phyloP scores from a whole-genome alignment of 83 land plant genomes.

The Larix sibirica region DNA sequence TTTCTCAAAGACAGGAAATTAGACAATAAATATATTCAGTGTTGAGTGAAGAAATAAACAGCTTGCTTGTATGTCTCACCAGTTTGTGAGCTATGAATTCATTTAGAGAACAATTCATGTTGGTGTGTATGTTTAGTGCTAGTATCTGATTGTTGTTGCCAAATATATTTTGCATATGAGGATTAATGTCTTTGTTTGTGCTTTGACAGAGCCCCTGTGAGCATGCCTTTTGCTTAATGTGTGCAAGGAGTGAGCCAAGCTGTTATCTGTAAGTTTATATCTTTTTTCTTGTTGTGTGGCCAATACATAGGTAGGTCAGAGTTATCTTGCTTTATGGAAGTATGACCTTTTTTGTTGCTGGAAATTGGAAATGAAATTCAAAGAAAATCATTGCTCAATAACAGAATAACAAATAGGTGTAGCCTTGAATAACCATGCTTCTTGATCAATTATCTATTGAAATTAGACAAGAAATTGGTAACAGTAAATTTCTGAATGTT shows the following conservation, averaged over 20 bases:
- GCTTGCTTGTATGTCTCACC: neutral
- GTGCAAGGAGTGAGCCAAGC: conserved; percentile 73
- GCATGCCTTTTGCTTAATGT: conserved; percentile 73
- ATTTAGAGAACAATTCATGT: neutral
- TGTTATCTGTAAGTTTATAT: conserved; percentile 66
- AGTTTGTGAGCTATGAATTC: neutral
- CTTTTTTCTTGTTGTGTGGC: neutral
- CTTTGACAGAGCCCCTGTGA: conserved; percentile 73
- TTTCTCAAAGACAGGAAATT: neutral
- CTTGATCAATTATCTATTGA: neutral
- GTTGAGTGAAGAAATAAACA: neutral
- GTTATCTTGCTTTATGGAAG: neutral
- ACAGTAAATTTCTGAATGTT: neutral
- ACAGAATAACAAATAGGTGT: neutral
- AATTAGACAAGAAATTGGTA: neutral
- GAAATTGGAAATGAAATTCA: neutral
- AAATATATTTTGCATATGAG: neutral
- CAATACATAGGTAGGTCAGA: neutral
- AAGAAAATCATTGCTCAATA: neutral
- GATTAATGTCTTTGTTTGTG: neutral
- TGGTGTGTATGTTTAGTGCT: neutral
- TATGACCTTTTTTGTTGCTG: neutral
- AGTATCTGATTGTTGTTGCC: neutral
- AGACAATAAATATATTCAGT: neutral
- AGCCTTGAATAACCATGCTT: neutral